A percentile compares a stretch with the other conserved stretches of the same genome.
These are phyloP conservation scores for Pyricularia sp. DNA, from an alignment of 2,329 filamentous ascomycete genomes.

Conservation along the genomic window DNA sequence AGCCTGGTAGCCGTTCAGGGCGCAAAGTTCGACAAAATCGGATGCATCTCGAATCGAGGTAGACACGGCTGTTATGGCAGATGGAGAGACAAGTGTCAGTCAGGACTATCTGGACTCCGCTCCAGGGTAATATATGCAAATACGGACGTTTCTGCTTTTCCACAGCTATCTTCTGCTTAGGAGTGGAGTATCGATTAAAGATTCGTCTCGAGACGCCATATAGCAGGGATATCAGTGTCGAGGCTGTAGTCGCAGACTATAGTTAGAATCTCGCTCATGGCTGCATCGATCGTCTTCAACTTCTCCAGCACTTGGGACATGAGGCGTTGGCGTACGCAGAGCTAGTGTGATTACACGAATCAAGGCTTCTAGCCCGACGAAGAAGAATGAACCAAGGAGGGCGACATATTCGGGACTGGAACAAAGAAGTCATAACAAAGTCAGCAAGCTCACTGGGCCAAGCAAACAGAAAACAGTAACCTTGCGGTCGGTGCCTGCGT, in stretches of 20 bases:
- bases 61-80: conserved; percentile 51
- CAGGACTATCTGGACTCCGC: background rate
- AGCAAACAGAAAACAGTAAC: background rate
- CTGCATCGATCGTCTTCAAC: background rate
- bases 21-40: conserved; percentile 92
- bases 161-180: conserved; percentile 57
- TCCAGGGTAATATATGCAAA: conserved; percentile 34
- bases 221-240: conserved; percentile 70
- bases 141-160: conserved; percentile 54
- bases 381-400: conserved; percentile 70
- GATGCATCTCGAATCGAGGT: conserved; percentile 74
- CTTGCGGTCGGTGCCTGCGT: conserved; percentile 22
- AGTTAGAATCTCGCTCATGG: background rate
- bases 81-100: conserved; percentile 30
- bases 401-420: conserved; percentile 76
- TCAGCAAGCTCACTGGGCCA: background rate
- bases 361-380: conserved; percentile 74
- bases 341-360: conserved; percentile 82
- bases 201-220: conserved; percentile 74
- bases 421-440: background rate
- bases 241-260: conserved; percentile 40
- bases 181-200: conserved; percentile 70
- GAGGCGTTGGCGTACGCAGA: conserved; percentile 52
- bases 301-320: conserved; percentile 10
- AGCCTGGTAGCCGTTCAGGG: conserved; percentile 80